Evolutionary conservation across 2,329 filamentous ascomycete species (phyloP), one percentile per base, ranked within the genome.

Genomic region (Clarireedia hainanense): DNA sequence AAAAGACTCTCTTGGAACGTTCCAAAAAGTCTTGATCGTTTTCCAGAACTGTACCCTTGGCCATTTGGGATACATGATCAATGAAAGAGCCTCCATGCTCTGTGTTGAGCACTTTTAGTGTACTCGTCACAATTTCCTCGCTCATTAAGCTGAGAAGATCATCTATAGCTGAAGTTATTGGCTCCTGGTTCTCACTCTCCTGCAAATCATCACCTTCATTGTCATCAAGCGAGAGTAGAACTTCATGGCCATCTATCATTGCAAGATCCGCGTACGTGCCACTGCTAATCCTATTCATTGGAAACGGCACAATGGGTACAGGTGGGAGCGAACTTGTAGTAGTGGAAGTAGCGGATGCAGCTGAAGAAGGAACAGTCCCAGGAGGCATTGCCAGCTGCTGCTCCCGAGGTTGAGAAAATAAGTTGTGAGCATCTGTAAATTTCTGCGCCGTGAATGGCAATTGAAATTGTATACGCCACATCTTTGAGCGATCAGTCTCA

Each of bases 391-490:
- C 7, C 5, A 2, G 37, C 15, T 51, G 40, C 9, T 46, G 40
- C 20, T 26, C 47, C 10, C 10, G 30, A 34, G 47, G 45, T 37
- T 37, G 47, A 37, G 42, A 42, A 20, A 23, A 20, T 6, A 45
- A 43, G 14, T 3, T 50, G 50, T 55, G 39, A 6, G 23, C 12
- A 45, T 55, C 27, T 4, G 36, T 20, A 10, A 55, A 55, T 5
- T 34, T 15, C 52, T 47, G 34, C 6, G 54, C 54, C 24, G 42
- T 17, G n/a, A 20, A 40, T 12, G 54, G 54, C 40, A 60, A 14
- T 50, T 46, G 55, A 46, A 62, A 62, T 3, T 20, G n/a, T 10
- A 62, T 47, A 10, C 47, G 39, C 60, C 60, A 62, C 3, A 42
- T 60, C 3, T 50, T 45, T 15, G 47, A 37, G 6, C 34, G 27